phyloP scores from a whole-genome alignment of 768 basidiomycete species.

The Lactarius psammicola region DNA sequence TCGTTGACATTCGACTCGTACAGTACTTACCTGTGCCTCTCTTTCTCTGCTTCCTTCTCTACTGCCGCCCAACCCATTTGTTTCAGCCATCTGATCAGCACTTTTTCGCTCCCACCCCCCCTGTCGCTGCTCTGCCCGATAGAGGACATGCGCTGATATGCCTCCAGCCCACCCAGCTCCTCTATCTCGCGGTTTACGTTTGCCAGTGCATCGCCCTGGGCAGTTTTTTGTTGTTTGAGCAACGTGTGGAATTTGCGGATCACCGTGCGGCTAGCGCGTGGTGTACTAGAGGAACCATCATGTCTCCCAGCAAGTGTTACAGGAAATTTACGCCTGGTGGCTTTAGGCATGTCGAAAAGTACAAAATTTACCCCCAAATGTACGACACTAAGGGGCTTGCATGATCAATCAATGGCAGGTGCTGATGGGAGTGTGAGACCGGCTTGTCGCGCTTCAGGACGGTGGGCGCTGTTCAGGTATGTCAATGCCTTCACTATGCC shows the following conservation, averaged over 20 bases:
- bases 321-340: slow-evolving; percentile 46
- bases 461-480: too few relatives aligned
- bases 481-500: neutral
- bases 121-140: slow-evolving; percentile 78
- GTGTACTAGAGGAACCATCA: slow-evolving; percentile 46
- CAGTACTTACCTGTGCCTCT: slow-evolving; percentile 41
- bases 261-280: slow-evolving; percentile 61
- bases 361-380: neutral
- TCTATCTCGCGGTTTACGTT: slow-evolving; percentile 63
- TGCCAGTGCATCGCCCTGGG: slow-evolving; percentile 46
- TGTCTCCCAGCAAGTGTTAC: slow-evolving; percentile 37
- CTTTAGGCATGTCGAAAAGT: slow-evolving; percentile 40
- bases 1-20: slow-evolving; percentile 3
- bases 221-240: slow-evolving; percentile 62
- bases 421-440: neutral
- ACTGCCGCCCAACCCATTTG: slow-evolving; percentile 40
- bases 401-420: neutral
- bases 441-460: neutral
- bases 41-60: slow-evolving; percentile 27
- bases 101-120: slow-evolving; percentile 85
- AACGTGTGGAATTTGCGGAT: slow-evolving; percentile 83
- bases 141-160: slow-evolving; percentile 80
- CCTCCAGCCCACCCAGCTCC: slow-evolving; percentile 70
- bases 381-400: neutral
- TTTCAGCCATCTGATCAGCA: slow-evolving; percentile 74